These are phyloP conservation scores for Gossypium davidsonii DNA, from an alignment of 441 rosid species.

Conservation along the genomic window DNA sequence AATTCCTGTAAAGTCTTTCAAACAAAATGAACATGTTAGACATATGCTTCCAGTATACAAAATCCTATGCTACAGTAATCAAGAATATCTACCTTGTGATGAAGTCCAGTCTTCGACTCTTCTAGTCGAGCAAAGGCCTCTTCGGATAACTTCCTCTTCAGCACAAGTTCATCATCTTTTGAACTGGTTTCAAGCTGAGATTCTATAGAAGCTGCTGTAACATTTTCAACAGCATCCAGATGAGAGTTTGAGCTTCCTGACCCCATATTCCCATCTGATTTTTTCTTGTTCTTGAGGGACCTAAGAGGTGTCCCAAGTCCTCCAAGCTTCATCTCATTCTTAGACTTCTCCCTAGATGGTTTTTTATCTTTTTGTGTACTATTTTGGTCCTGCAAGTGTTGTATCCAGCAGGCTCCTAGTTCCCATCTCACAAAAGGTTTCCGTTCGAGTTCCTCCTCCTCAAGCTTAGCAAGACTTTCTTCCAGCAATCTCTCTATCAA, in stretches of 20 bases:
- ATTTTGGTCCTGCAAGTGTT: slow-evolving; percentile 64
- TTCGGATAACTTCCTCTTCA: slow-evolving; percentile 51
- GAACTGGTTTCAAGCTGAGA: slow-evolving; percentile 36
- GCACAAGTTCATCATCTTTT: slow-evolving; percentile 40
- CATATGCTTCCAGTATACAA: slow-evolving; percentile 11
- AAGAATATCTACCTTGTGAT: slow-evolving; percentile 37
- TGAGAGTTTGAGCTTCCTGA: slow-evolving; percentile 39
- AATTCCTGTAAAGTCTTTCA: slow-evolving; percentile 62
- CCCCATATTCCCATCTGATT: slow-evolving; percentile 40
- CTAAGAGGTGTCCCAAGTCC: slow-evolving; percentile 95
- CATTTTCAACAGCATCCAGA: slow-evolving; percentile 36
- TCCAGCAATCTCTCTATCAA: slow-evolving; percentile 56
- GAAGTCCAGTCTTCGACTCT: slow-evolving; percentile 68
- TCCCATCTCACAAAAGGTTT: slow-evolving; percentile 65
- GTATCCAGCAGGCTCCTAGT: slow-evolving; percentile 80
- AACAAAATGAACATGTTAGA: slow-evolving; percentile 31
- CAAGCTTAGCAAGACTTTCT: slow-evolving; percentile 60
- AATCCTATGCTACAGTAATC: not conserved
- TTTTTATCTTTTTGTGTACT: slow-evolving; percentile 79
- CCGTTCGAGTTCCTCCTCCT: slow-evolving; percentile 37
- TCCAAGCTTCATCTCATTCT: slow-evolving; percentile 88
- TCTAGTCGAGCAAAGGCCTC: slow-evolving; percentile 54
- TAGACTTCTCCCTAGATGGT: slow-evolving; percentile 49
- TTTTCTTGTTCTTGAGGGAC: slow-evolving; percentile 78
- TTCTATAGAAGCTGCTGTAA: slow-evolving; percentile 36